phyloP scores from a whole-genome alignment of 2,329 filamentous ascomycete species.

The Ciborinia camelliae region DNA sequence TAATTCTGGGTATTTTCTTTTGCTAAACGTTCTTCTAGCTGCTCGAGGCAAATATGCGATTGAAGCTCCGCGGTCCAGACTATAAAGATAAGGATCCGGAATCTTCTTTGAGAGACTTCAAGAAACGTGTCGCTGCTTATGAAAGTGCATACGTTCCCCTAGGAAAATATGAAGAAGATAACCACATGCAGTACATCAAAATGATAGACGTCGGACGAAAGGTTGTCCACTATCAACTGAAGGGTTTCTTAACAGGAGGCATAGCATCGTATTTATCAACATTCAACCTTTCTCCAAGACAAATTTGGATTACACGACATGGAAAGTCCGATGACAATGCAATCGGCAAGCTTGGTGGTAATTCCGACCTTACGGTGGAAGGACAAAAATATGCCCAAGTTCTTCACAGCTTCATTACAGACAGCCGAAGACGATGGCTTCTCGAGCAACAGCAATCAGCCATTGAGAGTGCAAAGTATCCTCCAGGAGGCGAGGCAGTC shows the following conservation, averaged over 20 bases:
- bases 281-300: slow-evolving; percentile 90
- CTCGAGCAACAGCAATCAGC: slow-evolving; percentile 73
- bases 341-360: slow-evolving; percentile 83
- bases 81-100: slow-evolving; percentile 91
- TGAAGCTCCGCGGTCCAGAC: slow-evolving; percentile 93
- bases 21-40: slow-evolving; percentile 44
- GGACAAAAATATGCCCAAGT: slow-evolving; percentile 76
- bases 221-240: slow-evolving; percentile 83
- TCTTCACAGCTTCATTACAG: slow-evolving; percentile 78
- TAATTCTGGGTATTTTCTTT: neutral
- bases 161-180: slow-evolving; percentile 83
- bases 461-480: slow-evolving; percentile 67
- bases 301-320: slow-evolving; percentile 97
- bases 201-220: slow-evolving; percentile 98
- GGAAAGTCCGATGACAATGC: slow-evolving; percentile 89
- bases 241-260: slow-evolving; percentile 86
- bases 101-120: slow-evolving; percentile 85
- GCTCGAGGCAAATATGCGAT: slow-evolving; percentile 92
- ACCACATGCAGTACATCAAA: slow-evolving; percentile 88
- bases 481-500: slow-evolving; percentile 78
- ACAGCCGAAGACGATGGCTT: slow-evolving; percentile 78
- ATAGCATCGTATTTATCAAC: slow-evolving; percentile 94
- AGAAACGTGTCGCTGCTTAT: slow-evolving; percentile 85
- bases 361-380: slow-evolving; percentile 78
- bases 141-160: slow-evolving; percentile 91